Conservation (phyloP, 179 eudicot species). For the Monotropa hypopitys region DNA sequence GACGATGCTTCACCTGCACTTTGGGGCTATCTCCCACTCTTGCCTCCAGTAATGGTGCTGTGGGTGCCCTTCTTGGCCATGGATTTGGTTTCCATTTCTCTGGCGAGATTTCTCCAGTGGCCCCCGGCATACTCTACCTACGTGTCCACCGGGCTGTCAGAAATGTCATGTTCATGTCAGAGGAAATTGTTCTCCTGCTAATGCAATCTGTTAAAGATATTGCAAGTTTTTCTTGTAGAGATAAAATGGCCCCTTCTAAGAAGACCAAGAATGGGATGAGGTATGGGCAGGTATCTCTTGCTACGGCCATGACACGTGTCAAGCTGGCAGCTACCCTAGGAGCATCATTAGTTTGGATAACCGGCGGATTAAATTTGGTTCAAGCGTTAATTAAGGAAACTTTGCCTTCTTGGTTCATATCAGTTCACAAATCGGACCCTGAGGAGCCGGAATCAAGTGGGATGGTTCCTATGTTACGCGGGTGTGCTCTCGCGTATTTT, state of each 20-base stretch:
- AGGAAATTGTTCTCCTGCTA: conserved; percentile 56
- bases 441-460: conserved; percentile 34
- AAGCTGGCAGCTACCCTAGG: conserved; percentile 74
- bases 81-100: conserved; percentile 67
- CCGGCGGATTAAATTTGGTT: conserved; percentile 63
- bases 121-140: conserved; percentile 79
- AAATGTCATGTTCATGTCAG: conserved; percentile 68
- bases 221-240: conserved; percentile 28
- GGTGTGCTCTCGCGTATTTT: conserved; percentile 69
- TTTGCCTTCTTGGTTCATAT: conserved; percentile 83
- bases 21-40: conserved; percentile 46
- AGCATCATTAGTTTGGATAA: conserved; percentile 72
- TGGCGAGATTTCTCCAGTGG: conserved; percentile 76
- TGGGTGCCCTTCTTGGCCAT: conserved; percentile 84
- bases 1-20: conserved; percentile 62
- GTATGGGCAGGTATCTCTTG: conserved; percentile 56
- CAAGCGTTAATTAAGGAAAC: conserved; percentile 67
- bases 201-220: conserved; percentile 67
- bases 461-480: conserved; percentile 48
- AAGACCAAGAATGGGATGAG: conserved; percentile 36
- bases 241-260: conserved; percentile 33
- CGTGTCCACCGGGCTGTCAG: conserved; percentile 71
- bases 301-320: conserved; percentile 59
- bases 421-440: conserved; percentile 23
- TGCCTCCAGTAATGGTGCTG: conserved; percentile 44